Evolutionary conservation across 257 asterid genomes (phyloP).

Genomic region (Petunia axillaris): DNA sequence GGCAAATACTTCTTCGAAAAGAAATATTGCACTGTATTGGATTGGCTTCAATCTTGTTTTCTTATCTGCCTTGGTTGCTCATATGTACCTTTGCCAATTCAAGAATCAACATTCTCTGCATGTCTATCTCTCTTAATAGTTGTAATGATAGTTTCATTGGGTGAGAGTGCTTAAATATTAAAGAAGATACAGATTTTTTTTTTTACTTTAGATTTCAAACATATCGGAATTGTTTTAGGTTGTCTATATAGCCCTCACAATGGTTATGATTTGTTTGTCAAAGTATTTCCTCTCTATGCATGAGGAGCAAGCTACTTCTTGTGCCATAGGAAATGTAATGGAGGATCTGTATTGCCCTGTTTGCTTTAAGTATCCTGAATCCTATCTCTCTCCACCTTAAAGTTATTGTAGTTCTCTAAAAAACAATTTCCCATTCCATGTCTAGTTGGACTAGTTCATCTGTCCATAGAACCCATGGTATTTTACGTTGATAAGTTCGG

Average conservation of each 20-base stretch:
- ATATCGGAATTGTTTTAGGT: background rate
- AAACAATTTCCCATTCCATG: background rate
- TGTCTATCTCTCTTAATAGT: constrained; percentile 1
- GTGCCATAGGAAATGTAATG: background rate
- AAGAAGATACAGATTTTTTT: background rate
- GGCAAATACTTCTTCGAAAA: constrained; percentile 1
- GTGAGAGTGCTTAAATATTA: constrained; percentile 1
- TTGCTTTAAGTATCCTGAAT: background rate
- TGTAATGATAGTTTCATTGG: background rate
- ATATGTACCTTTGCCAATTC: constrained; percentile 17
- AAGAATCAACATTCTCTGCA: background rate
- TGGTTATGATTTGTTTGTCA: background rate
- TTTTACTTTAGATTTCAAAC: background rate
- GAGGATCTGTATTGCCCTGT: background rate
- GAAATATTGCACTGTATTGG: background rate
- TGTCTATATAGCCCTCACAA: background rate
- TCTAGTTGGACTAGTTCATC: background rate
- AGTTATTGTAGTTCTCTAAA: constrained; percentile 14
- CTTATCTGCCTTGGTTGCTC: background rate
- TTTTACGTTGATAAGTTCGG: background rate
- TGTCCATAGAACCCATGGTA: background rate
- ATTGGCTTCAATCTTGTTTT: background rate
- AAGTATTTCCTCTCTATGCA: background rate
- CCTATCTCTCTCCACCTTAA: constrained; percentile 4
- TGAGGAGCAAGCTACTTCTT: background rate